Evolutionary conservation across 1,284 basidiomycete species (phyloP), one percentile per base, ranked within the genome.

Genomic region (Gomphus sp.): DNA sequence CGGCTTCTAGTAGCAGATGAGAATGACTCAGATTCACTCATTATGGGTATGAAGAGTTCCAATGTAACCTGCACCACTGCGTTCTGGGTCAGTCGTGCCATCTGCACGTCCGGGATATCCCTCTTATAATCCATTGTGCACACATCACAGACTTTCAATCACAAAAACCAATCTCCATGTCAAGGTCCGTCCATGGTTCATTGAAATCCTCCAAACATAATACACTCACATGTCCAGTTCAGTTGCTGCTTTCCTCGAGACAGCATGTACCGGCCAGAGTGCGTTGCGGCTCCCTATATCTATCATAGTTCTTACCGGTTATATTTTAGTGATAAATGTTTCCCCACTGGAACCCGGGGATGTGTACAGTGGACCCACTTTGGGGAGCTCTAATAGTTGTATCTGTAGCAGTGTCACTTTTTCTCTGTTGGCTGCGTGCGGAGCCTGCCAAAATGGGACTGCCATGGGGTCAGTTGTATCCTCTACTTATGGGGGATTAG

Each of bases 341-440:
- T 3, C 54, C 10, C 41, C 54, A 31, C 54, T 22, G 22, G 22
- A 22, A 22, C 22, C 1, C 9, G 44, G 44, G 14, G 31, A 48
- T 10, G 22, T 3, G 22, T 56, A 56, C 25, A 47, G 22, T 9
- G 54, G 54, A 14, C 28, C 54, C 31, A 4, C 2, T 14, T 2
- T 16, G 16, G 54, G 33, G 33, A 1, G 10, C 3, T 56, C 54
- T 7, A 22, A 56, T 18, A 34, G 18, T 1, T 56, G 54, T n/a
- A 47, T 47, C 43, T 56, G 54, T 36, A 56, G 54, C 36, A 56
- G 54, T 14, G 54, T 56, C 1, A 56, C 54, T 7, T 56, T 48
- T 16, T 48, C 54, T 2, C 11, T 56, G 54, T 3, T 56, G 12
- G 33, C 54, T n/a, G 54, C 54, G 10, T 56, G 54, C 22, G 37